Conservation (phyloP, 2,329 filamentous ascomycete species). For the Botryotinia calthae region DNA sequence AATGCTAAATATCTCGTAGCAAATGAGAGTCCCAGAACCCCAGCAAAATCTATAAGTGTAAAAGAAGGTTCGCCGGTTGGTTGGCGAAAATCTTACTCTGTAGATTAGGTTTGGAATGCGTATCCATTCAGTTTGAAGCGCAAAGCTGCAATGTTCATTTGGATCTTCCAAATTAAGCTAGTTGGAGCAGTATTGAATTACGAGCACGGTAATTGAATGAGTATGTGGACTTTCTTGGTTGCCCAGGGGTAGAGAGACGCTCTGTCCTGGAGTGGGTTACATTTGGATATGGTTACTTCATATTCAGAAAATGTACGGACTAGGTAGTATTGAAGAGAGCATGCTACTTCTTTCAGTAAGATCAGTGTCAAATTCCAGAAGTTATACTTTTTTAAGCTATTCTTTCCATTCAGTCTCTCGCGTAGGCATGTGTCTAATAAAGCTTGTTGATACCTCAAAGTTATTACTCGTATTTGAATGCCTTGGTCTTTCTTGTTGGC, state of each 20-base stretch:
- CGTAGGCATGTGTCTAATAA: background rate
- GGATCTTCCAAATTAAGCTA: background rate
- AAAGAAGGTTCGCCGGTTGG: conserved; percentile 6
- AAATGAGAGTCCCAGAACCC: background rate
- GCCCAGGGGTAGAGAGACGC: background rate
- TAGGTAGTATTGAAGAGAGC: background rate
- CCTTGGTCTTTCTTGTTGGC: conserved; percentile 1
- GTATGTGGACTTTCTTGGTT: background rate
- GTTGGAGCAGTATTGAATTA: background rate
- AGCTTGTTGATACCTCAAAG: conserved; percentile 4
- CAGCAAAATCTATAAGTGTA: background rate
- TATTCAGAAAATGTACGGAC: background rate
- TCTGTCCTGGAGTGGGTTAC: background rate
- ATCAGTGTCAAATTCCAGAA: background rate
- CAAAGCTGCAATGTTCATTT: background rate
- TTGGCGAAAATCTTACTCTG: conserved; percentile 2
- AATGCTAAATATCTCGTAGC: background rate
- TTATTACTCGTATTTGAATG: background rate
- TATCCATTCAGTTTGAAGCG: background rate
- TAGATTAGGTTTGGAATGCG: background rate
- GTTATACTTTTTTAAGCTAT: background rate
- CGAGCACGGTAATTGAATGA: background rate
- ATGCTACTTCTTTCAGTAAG: background rate
- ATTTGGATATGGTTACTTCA: background rate
- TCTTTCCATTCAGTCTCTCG: background rate